Conservation (phyloP, 2,329 filamentous ascomycete genomes). For the Zymoseptoria crescenta region DNA sequence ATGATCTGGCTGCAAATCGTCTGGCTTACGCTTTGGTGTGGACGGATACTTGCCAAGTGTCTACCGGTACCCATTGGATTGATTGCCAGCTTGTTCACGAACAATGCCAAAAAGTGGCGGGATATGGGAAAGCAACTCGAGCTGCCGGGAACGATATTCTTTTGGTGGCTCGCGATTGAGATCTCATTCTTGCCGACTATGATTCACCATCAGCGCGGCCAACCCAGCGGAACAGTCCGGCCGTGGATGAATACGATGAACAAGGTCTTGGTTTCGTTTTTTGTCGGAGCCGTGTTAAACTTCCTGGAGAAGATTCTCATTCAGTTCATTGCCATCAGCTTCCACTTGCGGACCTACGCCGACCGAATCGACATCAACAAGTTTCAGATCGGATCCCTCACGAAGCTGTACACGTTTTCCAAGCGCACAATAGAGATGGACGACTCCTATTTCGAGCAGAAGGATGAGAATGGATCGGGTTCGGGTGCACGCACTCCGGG, state of each 20-base stretch:
- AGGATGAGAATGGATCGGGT: slow-evolving; percentile 27
- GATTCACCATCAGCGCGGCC: slow-evolving; percentile 54
- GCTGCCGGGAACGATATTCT: slow-evolving; percentile 74
- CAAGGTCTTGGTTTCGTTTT: slow-evolving; percentile 79
- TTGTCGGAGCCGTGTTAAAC: slow-evolving; percentile 72
- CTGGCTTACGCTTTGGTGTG: slow-evolving; percentile 85
- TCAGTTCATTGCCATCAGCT: slow-evolving; percentile 87
- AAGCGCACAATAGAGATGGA: slow-evolving; percentile 59
- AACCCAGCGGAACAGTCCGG: slow-evolving; percentile 42
- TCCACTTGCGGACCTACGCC: slow-evolving; percentile 83
- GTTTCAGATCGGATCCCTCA: slow-evolving; percentile 66
- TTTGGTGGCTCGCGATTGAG: slow-evolving; percentile 84
- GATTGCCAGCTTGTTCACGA: slow-evolving; percentile 68
- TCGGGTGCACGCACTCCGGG: slow-evolving; percentile 69
- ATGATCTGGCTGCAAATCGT: slow-evolving; percentile 91
- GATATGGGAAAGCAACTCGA: slow-evolving; percentile 82
- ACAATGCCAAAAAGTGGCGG: slow-evolving; percentile 86
- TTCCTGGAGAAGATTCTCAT: slow-evolving; percentile 89
- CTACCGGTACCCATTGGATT: slow-evolving; percentile 56
- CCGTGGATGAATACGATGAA: slow-evolving; percentile 71
- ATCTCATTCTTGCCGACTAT: slow-evolving; percentile 80
- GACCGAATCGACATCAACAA: slow-evolving; percentile 90
- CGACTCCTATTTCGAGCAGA: slow-evolving; percentile 68
- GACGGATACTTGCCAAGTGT: slow-evolving; percentile 54
- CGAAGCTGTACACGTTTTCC: slow-evolving; percentile 58